Percentiles rank a stretch among this genome's conserved stretches.
phyloP scores from a whole-genome alignment of 768 basidiomycete species.

The Dentipellis sp. region DNA sequence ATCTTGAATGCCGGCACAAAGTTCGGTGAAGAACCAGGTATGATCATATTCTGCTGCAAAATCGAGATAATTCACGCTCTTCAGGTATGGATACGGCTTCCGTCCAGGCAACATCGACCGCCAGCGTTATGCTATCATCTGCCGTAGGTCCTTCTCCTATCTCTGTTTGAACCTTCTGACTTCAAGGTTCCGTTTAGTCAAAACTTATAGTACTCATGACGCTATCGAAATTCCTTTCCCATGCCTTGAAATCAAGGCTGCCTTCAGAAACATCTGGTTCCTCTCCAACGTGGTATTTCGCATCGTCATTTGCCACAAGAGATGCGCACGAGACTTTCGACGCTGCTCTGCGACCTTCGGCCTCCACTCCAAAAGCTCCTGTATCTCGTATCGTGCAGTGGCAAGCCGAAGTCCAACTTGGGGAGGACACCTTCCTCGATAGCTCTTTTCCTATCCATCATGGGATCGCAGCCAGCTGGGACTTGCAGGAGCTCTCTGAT shows the following conservation, averaged over 20 bases:
- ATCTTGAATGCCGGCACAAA: constrained; percentile 61
- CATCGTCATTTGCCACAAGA: constrained; percentile 43
- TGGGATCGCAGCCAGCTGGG: constrained; percentile 7
- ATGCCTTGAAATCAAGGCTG: constrained; percentile 29
- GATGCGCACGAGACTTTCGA: constrained; percentile 50
- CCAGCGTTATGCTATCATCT: constrained; percentile 56
- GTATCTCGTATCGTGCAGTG: background rate
- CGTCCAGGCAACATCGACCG: constrained; percentile 44
- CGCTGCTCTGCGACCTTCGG: constrained; percentile 27
- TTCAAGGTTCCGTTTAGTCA: constrained; percentile 37
- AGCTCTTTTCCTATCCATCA: constrained; percentile 1
- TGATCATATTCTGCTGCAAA: background rate
- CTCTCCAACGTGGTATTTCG: constrained; percentile 49
- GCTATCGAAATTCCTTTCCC: constrained; percentile 54
- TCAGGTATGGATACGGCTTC: constrained; percentile 23
- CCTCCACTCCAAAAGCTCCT: background rate
- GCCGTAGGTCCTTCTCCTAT: constrained; percentile 32
- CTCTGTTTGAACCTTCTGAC: background rate
- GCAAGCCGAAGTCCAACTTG: background rate
- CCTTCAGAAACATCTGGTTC: constrained; percentile 13
- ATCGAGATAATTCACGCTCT: constrained; percentile 1
- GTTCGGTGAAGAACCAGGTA: constrained; percentile 47
- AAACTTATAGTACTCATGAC: constrained; percentile 72
- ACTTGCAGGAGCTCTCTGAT: constrained; percentile 16
- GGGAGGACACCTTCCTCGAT: background rate